Conservation (phyloP, 176 grass and related monocot genomes). For the Pontederia crassipes region DNA sequence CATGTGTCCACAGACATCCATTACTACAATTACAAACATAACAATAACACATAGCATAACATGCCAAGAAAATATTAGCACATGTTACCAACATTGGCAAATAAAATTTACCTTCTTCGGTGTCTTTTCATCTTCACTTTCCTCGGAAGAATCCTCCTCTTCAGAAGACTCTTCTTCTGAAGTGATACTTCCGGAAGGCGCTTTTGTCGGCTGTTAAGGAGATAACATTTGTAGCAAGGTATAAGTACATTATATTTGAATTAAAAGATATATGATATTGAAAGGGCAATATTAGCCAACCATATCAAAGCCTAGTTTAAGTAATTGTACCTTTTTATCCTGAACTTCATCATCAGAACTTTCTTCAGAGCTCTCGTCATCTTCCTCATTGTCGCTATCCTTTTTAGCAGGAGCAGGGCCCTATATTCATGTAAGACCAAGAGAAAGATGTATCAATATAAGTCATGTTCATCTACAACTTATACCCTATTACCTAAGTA, state of each 20-base stretch:
- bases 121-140: conserved; percentile 27
- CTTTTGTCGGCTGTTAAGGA: conserved; percentile 3
- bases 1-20: too few relatives aligned
- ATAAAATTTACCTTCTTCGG: conserved; percentile 38
- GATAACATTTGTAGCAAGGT: too few relatives aligned
- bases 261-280: too few relatives aligned
- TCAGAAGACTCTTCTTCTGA: conserved; percentile 19
- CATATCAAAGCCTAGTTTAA: background rate
- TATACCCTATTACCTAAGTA: background rate
- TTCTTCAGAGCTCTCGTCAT: conserved; percentile 16
- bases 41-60: too few relatives aligned
- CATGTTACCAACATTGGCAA: too few relatives aligned
- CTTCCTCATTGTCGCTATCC: conserved; percentile 5
- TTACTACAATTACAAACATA: too few relatives aligned
- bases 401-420: conserved; percentile 4
- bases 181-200: conserved; percentile 19
- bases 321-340: background rate
- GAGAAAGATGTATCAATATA: background rate
- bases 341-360: conserved; percentile 15
- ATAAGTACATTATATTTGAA: too few relatives aligned
- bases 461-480: background rate
- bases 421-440: background rate
- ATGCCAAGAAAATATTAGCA: too few relatives aligned
- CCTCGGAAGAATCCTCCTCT: conserved; percentile 30
- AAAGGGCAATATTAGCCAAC: too few relatives aligned